phyloP scores from a whole-genome alignment of 1,139 yeast species.

The Blastobotrys malaysiensis region DNA sequence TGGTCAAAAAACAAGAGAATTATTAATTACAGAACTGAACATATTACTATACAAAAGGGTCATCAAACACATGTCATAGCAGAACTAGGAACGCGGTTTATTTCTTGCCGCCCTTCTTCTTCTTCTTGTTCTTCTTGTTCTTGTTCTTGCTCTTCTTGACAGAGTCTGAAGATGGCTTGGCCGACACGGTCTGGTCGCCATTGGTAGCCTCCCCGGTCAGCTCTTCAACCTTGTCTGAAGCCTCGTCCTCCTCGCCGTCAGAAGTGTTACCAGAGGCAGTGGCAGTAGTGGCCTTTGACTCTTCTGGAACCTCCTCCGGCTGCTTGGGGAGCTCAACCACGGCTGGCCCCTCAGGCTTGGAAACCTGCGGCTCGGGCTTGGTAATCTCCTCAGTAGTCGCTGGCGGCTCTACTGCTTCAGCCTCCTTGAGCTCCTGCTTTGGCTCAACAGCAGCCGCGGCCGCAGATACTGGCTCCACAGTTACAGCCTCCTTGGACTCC shows the following conservation, averaged over 20 bases:
- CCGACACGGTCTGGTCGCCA: constrained; percentile 7
- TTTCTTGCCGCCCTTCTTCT: constrained; percentile 22
- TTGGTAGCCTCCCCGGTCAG: constrained; percentile 3
- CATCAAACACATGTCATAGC: background rate
- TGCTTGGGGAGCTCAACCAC: constrained; percentile 1
- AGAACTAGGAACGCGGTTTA: constrained; percentile 3
- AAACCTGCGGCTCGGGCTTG: constrained; percentile 7
- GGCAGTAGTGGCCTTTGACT: background rate
- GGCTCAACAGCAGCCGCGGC: background rate
- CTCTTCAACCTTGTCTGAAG: background rate
- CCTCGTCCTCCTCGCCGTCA: constrained; percentile 1
- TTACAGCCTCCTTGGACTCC: constrained; percentile 10
- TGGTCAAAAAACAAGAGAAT: no score
- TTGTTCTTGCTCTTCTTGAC: constrained; percentile 10
- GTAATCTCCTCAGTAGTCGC: constrained; percentile 4
- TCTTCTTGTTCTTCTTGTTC: constrained; percentile 19
- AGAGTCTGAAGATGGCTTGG: constrained; percentile 13
- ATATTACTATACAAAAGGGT: constrained; percentile 1
- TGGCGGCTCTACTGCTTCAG: constrained; percentile 6
- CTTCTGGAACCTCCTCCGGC: background rate
- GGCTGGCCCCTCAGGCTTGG: constrained; percentile 1
- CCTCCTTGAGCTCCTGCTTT: constrained; percentile 3
- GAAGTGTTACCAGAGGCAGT: background rate
- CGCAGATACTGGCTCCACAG: constrained; percentile 2
- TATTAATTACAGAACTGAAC: constrained; percentile 3